Evolutionary conservation across 495 filamentous ascomycete genomes (phyloP), one percentile per base, ranked within the genome.

Genomic region (Bombardia bombarda): DNA sequence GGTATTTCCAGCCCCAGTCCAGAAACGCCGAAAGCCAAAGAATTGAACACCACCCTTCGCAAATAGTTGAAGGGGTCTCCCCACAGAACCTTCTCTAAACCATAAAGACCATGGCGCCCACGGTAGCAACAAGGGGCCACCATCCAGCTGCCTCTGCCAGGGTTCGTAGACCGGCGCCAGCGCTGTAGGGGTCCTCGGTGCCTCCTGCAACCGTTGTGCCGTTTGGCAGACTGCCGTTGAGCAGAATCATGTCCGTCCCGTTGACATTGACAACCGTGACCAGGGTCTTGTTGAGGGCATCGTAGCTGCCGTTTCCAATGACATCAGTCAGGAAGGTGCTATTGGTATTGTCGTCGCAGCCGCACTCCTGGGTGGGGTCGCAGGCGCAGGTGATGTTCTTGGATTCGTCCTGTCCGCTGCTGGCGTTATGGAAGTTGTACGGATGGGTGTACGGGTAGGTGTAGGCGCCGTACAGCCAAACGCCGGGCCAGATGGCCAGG

Each of bases 211-310:
- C 74, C 0, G 86, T 88, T 1, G 90, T 95, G 20, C 85, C 88
- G 53, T 92, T 92, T 16, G 84, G 79, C 34, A 96, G 62, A 0
- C 87, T 89, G 9, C 92, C 92, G 50, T 93, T 92, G 61, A 96
- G 70, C 40, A 87, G 68, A 45, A 96, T 77, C 14, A 78, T 89
- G 33, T 62, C 67, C 0, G 79, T 92, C 19, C 83, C 86, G 53
- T 95, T 90, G 20, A 87, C 77, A 7, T 76, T 52, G 0, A 72
- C 73, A 13, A 94, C 74, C 3, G 50, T 72, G 23, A 85, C 72
- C 4, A 84, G 51, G n/a, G 68, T 75, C 28, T 74, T 69, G 62
- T 94, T 84, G 40, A 79, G 61, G 1, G 65, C 69, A 3, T 50
- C 40, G 48, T 73, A 69, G 48, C 58, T 75, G 42, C 83, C 79